phyloP scores from a whole-genome alignment of 441 rosid genomes.

The Pelargonium cotyledonis region DNA sequence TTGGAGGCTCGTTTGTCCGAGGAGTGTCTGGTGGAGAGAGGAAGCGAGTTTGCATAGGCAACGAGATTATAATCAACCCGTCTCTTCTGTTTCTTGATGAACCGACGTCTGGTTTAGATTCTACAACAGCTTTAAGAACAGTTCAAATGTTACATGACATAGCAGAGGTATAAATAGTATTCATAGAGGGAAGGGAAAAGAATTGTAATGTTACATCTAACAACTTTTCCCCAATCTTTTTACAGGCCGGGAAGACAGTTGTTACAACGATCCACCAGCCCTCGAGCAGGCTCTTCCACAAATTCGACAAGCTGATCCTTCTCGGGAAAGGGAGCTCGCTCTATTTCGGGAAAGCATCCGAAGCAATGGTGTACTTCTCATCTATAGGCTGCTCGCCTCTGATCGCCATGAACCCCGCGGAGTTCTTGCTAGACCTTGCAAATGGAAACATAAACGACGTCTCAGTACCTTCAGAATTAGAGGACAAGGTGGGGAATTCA shows the following conservation, averaged over 20 bases:
- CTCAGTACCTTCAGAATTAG: constrained; percentile 23
- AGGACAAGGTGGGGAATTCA: constrained; percentile 4
- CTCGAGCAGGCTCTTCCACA: constrained; percentile 27
- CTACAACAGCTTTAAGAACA: constrained; percentile 20
- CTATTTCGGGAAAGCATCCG: constrained; percentile 30
- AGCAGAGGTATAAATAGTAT: constrained; percentile 14
- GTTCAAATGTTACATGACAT: constrained; percentile 21
- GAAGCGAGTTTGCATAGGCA: constrained; percentile 35
- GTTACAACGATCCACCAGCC: constrained; percentile 33
- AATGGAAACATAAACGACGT: constrained; percentile 26
- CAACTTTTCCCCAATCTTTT: no score
- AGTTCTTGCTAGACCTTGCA: constrained; percentile 30
- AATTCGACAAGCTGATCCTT: constrained; percentile 31
- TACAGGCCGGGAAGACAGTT: constrained; percentile 23
- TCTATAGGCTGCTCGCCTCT: constrained; percentile 31
- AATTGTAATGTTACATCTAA: no score
- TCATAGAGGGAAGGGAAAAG: no score
- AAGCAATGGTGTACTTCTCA: constrained; percentile 29
- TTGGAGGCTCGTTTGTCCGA: constrained; percentile 25
- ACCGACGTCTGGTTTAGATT: constrained; percentile 41
- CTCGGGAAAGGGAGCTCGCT: constrained; percentile 24
- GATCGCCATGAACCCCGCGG: constrained; percentile 32
- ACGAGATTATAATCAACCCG: constrained; percentile 35
- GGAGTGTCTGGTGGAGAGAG: constrained; percentile 40
- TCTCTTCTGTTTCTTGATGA: constrained; percentile 35